Conservation (phyloP, 1,284 basidiomycete genomes). For the Schizophyllum amplum region DNA sequence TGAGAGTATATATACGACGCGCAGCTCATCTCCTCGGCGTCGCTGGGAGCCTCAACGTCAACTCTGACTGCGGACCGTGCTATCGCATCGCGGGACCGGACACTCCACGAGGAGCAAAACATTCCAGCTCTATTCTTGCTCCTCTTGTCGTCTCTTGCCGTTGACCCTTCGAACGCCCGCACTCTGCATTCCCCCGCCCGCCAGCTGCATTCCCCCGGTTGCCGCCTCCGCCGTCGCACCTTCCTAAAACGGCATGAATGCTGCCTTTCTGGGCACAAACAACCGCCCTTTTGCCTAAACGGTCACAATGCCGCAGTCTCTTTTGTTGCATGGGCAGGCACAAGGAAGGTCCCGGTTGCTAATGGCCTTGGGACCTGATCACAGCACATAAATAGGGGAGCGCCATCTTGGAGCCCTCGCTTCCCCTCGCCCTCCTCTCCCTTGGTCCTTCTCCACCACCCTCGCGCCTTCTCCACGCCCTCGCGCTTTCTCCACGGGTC, state of each 20-base stretch:
- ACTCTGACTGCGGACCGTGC: background rate
- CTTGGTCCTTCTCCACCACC: background rate
- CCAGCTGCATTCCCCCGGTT: background rate
- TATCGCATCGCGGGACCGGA: background rate
- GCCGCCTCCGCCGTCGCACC: background rate
- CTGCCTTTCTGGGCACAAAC: background rate
- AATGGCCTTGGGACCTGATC: background rate
- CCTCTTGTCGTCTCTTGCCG: background rate
- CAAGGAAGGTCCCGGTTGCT: background rate
- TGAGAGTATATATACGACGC: background rate
- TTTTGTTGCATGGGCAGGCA: background rate
- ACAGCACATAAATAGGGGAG: background rate
- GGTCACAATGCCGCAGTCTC: background rate
- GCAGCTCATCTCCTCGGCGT: background rate
- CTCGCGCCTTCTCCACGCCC: background rate
- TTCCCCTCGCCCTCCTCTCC: background rate
- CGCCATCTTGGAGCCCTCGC: too few relatives aligned
- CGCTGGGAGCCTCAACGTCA: background rate
- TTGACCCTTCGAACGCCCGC: background rate
- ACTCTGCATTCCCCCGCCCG: background rate
- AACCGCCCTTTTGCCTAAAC: background rate
- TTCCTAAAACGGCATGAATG: background rate
- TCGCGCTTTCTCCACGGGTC: background rate
- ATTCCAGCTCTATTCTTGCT: background rate
- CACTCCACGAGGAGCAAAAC: background rate